Evolutionary conservation across 345 rosid genomes (phyloP).

Genomic region (Angophora floribunda): DNA sequence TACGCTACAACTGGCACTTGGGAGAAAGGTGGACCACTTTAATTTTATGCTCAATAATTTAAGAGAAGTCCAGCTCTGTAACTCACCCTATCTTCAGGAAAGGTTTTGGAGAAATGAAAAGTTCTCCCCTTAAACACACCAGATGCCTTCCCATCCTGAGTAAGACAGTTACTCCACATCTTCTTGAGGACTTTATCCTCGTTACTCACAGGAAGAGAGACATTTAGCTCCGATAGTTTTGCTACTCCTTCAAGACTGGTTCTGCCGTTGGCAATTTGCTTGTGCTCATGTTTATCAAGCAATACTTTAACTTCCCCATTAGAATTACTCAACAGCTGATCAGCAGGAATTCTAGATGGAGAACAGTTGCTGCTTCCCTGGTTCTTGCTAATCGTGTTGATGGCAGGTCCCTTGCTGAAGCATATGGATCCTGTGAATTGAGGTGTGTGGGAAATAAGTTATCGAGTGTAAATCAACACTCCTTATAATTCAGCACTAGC

Average conservation of each 20-base stretch:
- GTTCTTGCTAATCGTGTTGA: constrained; percentile 18
- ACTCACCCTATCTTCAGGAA: constrained; percentile 85
- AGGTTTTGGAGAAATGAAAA: constrained; percentile 65
- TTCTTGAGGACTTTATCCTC: constrained; percentile 20
- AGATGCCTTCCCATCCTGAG: constrained; percentile 21
- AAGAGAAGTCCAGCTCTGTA: not conserved
- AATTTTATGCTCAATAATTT: not conserved
- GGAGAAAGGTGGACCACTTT: not conserved
- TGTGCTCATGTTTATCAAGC: constrained; percentile 23
- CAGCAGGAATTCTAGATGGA: constrained; percentile 13
- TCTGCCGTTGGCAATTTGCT: constrained; percentile 10
- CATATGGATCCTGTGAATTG: constrained; percentile 28
- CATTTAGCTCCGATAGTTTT: constrained; percentile 17
- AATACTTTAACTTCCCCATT: constrained; percentile 20
- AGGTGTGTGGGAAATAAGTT: not conserved
- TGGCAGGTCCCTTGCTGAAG: constrained; percentile 35
- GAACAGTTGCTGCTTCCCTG: constrained; percentile 16
- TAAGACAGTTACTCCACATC: constrained; percentile 17
- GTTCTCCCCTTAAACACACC: constrained; percentile 60
- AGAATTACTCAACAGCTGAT: constrained; percentile 11
- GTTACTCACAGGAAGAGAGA: constrained; percentile 13
- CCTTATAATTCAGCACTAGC: not conserved
- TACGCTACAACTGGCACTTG: not conserved
- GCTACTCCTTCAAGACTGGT: constrained; percentile 12
- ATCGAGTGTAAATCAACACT: not conserved